Base-by-base conservation (phyloP, 352 stramenopile species). In the Pelagophyceae sp. region DNA sequence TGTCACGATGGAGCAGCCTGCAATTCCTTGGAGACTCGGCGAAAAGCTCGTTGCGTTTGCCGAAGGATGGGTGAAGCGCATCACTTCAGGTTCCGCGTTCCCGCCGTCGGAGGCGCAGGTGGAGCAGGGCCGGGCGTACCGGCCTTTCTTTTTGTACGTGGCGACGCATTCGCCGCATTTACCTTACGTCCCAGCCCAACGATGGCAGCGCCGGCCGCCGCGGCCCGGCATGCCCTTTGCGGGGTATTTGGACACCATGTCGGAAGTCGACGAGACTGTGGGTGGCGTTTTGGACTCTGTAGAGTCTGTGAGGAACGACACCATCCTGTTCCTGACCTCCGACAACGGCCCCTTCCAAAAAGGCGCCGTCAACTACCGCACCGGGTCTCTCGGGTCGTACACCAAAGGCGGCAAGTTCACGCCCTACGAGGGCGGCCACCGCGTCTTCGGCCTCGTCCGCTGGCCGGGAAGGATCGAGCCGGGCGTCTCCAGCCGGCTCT, bases 341-440 rank as follows among this genome's bases (percentile, higher is more conserved):
- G 71, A 76, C 38, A 76, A 76, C 60, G 71, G 71, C 19, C 71
- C 32, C 27, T 76, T 54, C 40, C 23, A 76, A 27, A 70, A 76
- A 23, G 31, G 33, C 31, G 65, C 65, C 19, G 23, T 38, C 31
- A 35, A 58, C 38, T 67, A 29, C 38, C 37, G 23, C 37, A 76
- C 40, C n/a, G 31, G 71, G 60, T 31, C 0, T n/a, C 25, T 32
- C 71, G 60, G 54, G 15, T 27, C 54, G 15, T 63, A 35, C 37
- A 69, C 71, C 3, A 27, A 35, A n/a, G 37, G 40, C 40, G 71
- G 71, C 71, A 76, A 76, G 38, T 76, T 76, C 60, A 76, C 35
- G 1, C 29, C 71, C 25, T 69, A 27, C 40, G 71, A 76, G 45
- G 71, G 71, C 71, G 71, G 71, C 71, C 71, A 76, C 45, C 71